These are phyloP conservation scores for Epithele typhae DNA, from an alignment of 768 basidiomycete genomes.

Conservation along the genomic window DNA sequence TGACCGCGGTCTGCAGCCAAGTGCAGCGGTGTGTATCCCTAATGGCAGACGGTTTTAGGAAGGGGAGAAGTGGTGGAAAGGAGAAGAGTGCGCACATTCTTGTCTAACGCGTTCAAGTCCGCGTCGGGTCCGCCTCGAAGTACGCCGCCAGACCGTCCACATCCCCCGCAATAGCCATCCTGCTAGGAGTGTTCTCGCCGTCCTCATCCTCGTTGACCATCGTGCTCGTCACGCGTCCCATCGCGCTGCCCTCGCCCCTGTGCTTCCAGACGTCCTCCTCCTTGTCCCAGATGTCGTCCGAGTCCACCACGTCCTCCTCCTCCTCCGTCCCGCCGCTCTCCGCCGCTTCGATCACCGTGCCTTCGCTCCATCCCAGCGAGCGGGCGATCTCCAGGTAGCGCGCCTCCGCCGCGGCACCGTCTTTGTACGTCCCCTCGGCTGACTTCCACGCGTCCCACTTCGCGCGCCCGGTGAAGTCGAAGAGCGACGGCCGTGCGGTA, in stretches of 20 bases:
- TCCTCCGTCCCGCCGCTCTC: constrained; percentile 9
- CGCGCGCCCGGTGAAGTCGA: constrained; percentile 74
- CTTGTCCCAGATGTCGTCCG: constrained; percentile 41
- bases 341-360: constrained; percentile 10
- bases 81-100: constrained; percentile 69
- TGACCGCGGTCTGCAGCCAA: constrained; percentile 83
- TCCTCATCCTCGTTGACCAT: constrained; percentile 36
- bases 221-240: constrained; percentile 64
- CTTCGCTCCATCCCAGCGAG: constrained; percentile 63
- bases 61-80: too few relatives aligned
- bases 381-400: constrained; percentile 68
- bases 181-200: constrained; percentile 48
- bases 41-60: too few relatives aligned
- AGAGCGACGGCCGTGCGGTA: constrained; percentile 62
- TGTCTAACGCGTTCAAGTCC: constrained; percentile 60
- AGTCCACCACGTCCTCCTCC: constrained; percentile 18
- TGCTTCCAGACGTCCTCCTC: constrained; percentile 23
- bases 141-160: constrained; percentile 39
- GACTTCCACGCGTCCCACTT: constrained; percentile 86
- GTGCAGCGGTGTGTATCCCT: constrained; percentile 90
- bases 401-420: constrained; percentile 42
- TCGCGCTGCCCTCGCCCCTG: constrained; percentile 32
- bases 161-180: constrained; percentile 58
- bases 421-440: constrained; percentile 44
- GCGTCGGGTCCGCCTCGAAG: constrained; percentile 37